Evolutionary conservation across 805 yeast species (phyloP).

Genomic region (Sungouiozyma ichnusensis): DNA sequence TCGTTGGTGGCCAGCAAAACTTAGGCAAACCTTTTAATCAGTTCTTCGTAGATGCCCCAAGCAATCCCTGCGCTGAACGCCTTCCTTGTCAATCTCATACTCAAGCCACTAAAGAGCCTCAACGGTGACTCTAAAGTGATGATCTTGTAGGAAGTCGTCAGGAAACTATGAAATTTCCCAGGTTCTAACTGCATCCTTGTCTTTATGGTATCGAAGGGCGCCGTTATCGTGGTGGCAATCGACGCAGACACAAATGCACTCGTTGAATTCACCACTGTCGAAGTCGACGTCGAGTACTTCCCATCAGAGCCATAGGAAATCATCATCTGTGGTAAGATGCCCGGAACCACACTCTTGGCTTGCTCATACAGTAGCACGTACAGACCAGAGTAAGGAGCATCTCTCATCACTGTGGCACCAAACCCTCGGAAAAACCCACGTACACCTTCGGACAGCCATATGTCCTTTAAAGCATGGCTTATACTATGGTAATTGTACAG

Average conservation of each 20-base stretch:
- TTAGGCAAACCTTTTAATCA: conserved; percentile 36
- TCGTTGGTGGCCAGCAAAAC: too few species aligned
- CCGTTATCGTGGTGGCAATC: conserved; percentile 74
- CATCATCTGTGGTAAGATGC: conserved; percentile 18
- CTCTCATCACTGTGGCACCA: conserved; percentile 77
- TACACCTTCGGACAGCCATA: conserved; percentile 42
- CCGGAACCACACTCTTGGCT: conserved; percentile 49
- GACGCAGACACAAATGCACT: conserved; percentile 77
- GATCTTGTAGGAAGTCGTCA: conserved; percentile 32
- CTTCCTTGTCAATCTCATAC: conserved; percentile 72
- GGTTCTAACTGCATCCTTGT: conserved; percentile 80
- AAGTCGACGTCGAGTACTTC: conserved; percentile 28
- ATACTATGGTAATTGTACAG: conserved; percentile 60
- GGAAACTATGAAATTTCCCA: conserved; percentile 32
- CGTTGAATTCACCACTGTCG: conserved; percentile 54
- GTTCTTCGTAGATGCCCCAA: conserved; percentile 94
- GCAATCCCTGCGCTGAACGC: conserved; percentile 90
- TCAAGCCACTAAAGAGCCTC: conserved; percentile 72
- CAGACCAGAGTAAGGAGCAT: conserved; percentile 94
- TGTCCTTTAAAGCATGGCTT: conserved; percentile 46
- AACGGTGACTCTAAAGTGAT: conserved; percentile 37
- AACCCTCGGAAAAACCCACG: conserved; percentile 79
- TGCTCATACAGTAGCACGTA: conserved; percentile 80
- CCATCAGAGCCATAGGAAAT: conserved; percentile 12
- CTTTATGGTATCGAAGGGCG: conserved; percentile 91